Base-by-base conservation (phyloP, 116 monocot species). In the Trichopus zeylanicus region DNA sequence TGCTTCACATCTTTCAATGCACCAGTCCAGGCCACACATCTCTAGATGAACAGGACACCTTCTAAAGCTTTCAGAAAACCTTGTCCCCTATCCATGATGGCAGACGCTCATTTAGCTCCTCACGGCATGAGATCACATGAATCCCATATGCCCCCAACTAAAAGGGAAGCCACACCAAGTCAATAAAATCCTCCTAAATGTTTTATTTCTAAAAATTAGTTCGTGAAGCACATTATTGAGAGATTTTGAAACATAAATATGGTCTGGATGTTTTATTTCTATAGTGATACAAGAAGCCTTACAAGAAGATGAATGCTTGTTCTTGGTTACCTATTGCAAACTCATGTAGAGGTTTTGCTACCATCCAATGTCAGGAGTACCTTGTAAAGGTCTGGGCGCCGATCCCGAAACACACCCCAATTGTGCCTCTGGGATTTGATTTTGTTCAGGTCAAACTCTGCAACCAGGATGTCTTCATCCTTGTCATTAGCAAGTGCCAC, bases 391-490 rank as follows among this genome's bases (percentile, higher is more conserved):
- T 95, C 86, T 31, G 90, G 89, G 23, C 84, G 86, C 20, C 90
- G 65, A 65, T 95, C 95, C 27, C 95, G 57, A 39, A 90, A 95
- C 35, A 90, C 51, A 4, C 95, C 90, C 95, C 95, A 95, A 26
- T 84, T 70, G 31, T 81, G 72, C 71, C 90, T 80, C 73, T 84
- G 75, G 3, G 68, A 70, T 67, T 87, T 95, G 31, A 95, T 73
- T 37, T 81, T 78, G 24, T 59, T 15, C 52, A 95, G 70, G 75
- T 95, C 73, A 61, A 95, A 87, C 54, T 83, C 84, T 6, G 86
- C 83, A 7, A 72, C 64, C 34, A 95, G 51, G 53, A 90, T 39
- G 1, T 75, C 83, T 74, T 95, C 90, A 49, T 95, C 79, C 68
- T 90, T 90, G 57, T 86, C 83, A 73, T 76, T 90, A 59, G 87